Evolutionary conservation across 768 basidiomycete species (phyloP), one percentile per base, ranked within the genome.

Genomic region (Xerocomellus intermedius): DNA sequence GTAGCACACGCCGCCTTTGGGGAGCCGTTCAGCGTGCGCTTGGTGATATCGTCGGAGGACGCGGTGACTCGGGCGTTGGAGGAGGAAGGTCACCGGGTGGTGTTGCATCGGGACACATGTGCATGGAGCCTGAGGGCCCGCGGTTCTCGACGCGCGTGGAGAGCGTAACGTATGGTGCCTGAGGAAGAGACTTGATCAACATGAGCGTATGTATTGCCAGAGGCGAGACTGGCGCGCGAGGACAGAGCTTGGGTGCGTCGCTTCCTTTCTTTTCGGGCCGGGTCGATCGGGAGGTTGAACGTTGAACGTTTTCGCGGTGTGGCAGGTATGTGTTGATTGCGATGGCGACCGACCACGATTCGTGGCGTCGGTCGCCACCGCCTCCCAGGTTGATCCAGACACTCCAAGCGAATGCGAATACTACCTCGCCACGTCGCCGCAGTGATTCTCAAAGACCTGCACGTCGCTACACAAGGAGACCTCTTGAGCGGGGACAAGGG

Each of bases 61-160:
- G 77, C 80, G 50, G 86, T 98, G 44, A 69, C 76, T 64, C 77
- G 78, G 56, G 91, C 83, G 35, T 71, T 95, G 50, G 80, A 75
- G 7, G 74, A 74, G 28, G 79, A 84, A 35, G 86, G 85, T 2
- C 71, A 77, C 10, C 80, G 78, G 2, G 83, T 87, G 36, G 75
- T 82, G 72, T 71, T 98, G 51, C 91, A 94, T 71, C 84, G 82
- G 48, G 87, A 83, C 28, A 26, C 10, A 10, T 98, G 45, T 94
- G 92, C 68, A 98, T 98, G 93, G 94, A n/a, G n/a, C n/a, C n/a
- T n/a, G n/a, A 98, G 69, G 95, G 95, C 46, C 91, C 91, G 32
- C 94, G 94, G 73, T 99, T 99, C 78, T 96, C 94, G 52, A 99
- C 96, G n/a, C 77, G 96, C 36, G 96, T 96, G 17, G 96, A 99